Percentiles rank a stretch among this genome's conserved stretches.
These are phyloP conservation scores for Gryganskiella cystojenkinii DNA, from an alignment of 192 early-diverging fungal species.

Conservation along the genomic window DNA sequence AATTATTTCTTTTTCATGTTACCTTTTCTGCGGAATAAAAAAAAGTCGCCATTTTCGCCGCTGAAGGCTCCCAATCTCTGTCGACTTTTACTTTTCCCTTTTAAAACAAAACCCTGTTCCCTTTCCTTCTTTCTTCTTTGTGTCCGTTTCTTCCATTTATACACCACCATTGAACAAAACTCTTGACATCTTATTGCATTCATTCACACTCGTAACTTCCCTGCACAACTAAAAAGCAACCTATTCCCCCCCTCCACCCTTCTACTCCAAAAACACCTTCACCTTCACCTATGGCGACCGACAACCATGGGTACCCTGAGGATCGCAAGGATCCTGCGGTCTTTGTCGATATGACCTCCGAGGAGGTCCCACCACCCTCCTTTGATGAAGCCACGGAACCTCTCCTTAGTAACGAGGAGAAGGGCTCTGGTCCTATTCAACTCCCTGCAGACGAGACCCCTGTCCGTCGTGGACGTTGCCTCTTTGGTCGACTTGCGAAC, in stretches of 20 bases:
- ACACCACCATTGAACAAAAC: background rate
- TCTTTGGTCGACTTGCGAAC: too few relatives aligned
- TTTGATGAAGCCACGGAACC: constrained; percentile 5
- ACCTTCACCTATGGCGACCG: background rate
- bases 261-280: background rate
- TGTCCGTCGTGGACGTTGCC: constrained; percentile 8
- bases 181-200: background rate
- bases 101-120: background rate
- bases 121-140: background rate
- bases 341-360: constrained; percentile 25
- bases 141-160: background rate
- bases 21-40: too few relatives aligned
- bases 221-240: background rate
- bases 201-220: background rate
- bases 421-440: background rate
- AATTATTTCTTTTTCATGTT: too few relatives aligned
- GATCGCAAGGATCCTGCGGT: constrained; percentile 27
- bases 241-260: background rate
- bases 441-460: background rate
- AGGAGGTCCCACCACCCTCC: constrained; percentile 15
- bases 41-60: too few relatives aligned
- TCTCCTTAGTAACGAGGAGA: constrained; percentile 3
- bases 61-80: too few relatives aligned
- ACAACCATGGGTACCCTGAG: constrained; percentile 24
- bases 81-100: background rate